A percentile compares a stretch with the other conserved stretches of the same genome.
phyloP scores from a whole-genome alignment of 352 stramenopile genomes.

The Phytophthora tentaculata region DNA sequence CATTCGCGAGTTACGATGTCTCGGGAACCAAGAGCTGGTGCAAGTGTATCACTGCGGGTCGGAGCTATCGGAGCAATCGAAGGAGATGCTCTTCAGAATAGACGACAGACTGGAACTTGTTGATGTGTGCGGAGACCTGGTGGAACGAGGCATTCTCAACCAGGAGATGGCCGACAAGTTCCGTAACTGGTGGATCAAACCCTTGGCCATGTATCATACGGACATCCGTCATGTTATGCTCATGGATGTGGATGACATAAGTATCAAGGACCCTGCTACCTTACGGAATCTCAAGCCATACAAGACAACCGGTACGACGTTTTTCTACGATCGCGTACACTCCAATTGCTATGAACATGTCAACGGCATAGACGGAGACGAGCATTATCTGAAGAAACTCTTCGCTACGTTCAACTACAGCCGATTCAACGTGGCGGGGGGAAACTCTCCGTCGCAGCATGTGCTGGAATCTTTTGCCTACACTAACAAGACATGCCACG shows the following conservation, averaged over 20 bases:
- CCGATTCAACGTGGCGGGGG: conserved; percentile 20
- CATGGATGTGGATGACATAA: conserved; percentile 35
- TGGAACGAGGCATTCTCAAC: conserved; percentile 1
- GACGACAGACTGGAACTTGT: conserved; percentile 24
- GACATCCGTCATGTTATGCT: conserved; percentile 29
- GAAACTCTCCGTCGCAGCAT: conserved; percentile 20
- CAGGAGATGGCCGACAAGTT: conserved; percentile 25
- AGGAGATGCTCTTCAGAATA: conserved; percentile 19
- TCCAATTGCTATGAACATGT: conserved; percentile 29
- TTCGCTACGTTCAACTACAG: conserved; percentile 25
- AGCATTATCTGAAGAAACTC: conserved; percentile 26
- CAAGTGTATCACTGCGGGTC: conserved; percentile 33
- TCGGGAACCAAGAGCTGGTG: conserved; percentile 30
- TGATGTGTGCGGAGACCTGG: conserved; percentile 27
- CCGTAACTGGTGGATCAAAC: conserved; percentile 33
- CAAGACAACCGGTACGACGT: conserved; percentile 26
- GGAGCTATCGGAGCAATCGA: conserved; percentile 19
- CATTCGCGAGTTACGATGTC: conserved; percentile 30
- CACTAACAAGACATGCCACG: conserved; percentile 26
- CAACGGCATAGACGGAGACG: conserved; percentile 20
- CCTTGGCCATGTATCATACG: conserved; percentile 26
- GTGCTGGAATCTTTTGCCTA: conserved; percentile 25
- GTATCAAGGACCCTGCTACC: conserved; percentile 17
- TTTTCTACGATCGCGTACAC: conserved; percentile 33
- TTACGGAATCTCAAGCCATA: conserved; percentile 22